These are phyloP conservation scores for Murraya paniculata DNA, from an alignment of 345 rosid genomes.

Conservation along the genomic window DNA sequence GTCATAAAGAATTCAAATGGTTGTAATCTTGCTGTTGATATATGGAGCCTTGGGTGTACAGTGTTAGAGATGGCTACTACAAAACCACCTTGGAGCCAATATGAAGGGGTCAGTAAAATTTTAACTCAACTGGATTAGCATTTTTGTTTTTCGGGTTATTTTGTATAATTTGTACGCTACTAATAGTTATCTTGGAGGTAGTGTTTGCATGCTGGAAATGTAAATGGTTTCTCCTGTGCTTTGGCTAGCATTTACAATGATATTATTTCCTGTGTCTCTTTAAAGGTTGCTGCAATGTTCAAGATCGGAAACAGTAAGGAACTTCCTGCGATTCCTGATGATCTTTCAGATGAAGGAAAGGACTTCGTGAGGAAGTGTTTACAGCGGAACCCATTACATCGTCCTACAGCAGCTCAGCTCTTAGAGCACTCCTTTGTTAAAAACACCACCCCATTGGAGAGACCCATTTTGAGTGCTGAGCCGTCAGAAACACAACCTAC, in stretches of 20 bases:
- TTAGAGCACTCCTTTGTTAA: conserved; percentile 68
- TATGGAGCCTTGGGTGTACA: conserved; percentile 93
- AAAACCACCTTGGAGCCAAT: conserved; percentile 89
- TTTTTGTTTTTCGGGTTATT: neutral
- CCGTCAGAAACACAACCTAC: conserved; percentile 38
- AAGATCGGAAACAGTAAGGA: conserved; percentile 90
- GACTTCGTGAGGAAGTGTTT: conserved; percentile 71
- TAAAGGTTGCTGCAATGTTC: conserved; percentile 77
- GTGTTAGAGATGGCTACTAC: conserved; percentile 88
- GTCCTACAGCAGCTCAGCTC: conserved; percentile 64
- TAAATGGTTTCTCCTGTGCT: neutral
- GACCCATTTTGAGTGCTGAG: conserved; percentile 38
- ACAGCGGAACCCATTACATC: conserved; percentile 61
- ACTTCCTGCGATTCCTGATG: conserved; percentile 74
- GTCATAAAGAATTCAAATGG: conserved; percentile 71
- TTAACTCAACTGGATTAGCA: neutral
- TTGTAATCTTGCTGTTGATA: conserved; percentile 74
- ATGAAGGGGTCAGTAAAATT: conserved; percentile 69
- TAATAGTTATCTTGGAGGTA: neutral
- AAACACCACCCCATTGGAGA: conserved; percentile 55
- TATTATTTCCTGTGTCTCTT: neutral
- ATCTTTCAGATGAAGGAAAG: conserved; percentile 72
- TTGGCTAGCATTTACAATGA: neutral
- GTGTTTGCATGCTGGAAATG: neutral
- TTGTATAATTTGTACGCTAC: neutral